Percentiles rank a stretch among this genome's conserved stretches.
These are phyloP conservation scores for Discostella stelligeroides DNA, from an alignment of 108 stramenopile species.

Conservation along the genomic window DNA sequence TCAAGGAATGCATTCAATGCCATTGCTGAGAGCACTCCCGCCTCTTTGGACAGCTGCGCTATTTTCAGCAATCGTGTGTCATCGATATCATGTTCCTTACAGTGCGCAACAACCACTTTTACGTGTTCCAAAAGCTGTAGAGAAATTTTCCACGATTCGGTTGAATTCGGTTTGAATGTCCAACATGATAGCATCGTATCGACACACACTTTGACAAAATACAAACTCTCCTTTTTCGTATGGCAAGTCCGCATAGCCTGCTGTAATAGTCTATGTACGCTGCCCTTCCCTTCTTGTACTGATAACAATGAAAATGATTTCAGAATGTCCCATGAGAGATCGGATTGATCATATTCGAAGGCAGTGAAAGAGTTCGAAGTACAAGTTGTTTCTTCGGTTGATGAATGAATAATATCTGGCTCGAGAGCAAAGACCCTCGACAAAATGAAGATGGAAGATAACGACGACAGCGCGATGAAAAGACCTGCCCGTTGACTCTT, in stretches of 20 bases:
- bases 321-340: constrained; percentile 66
- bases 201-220: constrained; percentile 48
- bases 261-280: constrained; percentile 59
- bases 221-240: constrained; percentile 29
- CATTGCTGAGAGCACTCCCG: constrained; percentile 67
- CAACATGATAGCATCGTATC: constrained; percentile 50
- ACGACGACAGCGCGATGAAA: background rate
- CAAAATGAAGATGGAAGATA: constrained; percentile 11
- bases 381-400: background rate
- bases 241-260: constrained; percentile 63
- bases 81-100: constrained; percentile 20
- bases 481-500: constrained; percentile 2
- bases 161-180: constrained; percentile 51
- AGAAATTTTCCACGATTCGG: constrained; percentile 59
- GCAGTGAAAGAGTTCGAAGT: constrained; percentile 27
- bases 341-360: constrained; percentile 62
- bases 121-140: constrained; percentile 60
- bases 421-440: constrained; percentile 4
- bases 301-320: constrained; percentile 63
- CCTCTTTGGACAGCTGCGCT: constrained; percentile 56
- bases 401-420: background rate
- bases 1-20: constrained; percentile 65
- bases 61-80: constrained; percentile 27
- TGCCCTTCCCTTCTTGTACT: constrained; percentile 67
- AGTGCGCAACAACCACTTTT: constrained; percentile 55